Percentiles rank a stretch among this genome's conserved stretches.
phyloP scores from a whole-genome alignment of 2,329 filamentous ascomycete species.

The Rutstroemia sp. region DNA sequence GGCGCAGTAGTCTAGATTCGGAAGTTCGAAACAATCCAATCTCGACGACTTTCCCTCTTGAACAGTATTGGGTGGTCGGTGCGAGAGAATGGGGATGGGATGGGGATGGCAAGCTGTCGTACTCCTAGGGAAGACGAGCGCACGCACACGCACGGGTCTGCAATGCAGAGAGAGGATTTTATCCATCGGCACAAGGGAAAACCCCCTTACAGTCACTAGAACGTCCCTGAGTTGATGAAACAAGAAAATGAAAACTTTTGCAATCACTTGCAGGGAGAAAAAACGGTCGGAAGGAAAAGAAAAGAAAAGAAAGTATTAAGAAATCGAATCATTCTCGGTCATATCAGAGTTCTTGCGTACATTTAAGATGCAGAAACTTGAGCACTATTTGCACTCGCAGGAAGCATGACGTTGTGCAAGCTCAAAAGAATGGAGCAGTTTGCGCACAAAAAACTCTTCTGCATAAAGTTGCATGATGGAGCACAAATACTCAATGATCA shows the following conservation, averaged over 20 bases:
- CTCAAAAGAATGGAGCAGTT: neutral
- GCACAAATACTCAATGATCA: neutral
- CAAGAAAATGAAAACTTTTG: too few species aligned
- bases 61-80: too few species aligned
- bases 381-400: neutral
- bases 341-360: neutral
- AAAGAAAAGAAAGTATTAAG: neutral
- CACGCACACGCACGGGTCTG: too few species aligned
- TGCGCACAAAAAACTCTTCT: neutral
- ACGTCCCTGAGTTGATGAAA: too few species aligned
- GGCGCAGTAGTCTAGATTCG: neutral
- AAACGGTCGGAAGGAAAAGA: neutral
- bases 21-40: constrained; percentile 4
- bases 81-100: too few species aligned
- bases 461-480: constrained; percentile 1
- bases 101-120: too few species aligned
- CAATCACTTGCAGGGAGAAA: too few species aligned
- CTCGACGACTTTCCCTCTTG: neutral
- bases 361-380: neutral
- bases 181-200: too few species aligned
- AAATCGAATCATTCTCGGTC: too few species aligned
- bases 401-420: neutral
- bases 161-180: too few species aligned
- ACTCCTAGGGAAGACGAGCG: too few species aligned
- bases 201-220: too few species aligned